Conservation (phyloP, 345 rosid genomes). For the Fremontodendron californicum region DNA sequence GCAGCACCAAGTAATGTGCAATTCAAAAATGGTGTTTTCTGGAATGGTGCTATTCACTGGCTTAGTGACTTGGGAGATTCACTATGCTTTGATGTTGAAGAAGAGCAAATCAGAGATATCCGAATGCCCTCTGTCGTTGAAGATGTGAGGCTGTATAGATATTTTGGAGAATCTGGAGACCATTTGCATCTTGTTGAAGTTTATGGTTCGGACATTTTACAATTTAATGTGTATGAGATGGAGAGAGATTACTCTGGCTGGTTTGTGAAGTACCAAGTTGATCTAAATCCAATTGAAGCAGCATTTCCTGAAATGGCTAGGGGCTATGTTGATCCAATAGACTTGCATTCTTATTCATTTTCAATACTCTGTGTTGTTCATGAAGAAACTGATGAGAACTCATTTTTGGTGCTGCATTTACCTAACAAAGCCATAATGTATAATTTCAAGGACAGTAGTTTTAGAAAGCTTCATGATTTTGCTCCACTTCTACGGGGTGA, state of each 20-base stretch:
- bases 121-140: slow-evolving; percentile 20
- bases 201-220: slow-evolving; percentile 11
- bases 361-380: slow-evolving; percentile 20
- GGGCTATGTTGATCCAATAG: background rate
- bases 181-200: slow-evolving; percentile 30
- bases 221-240: slow-evolving; percentile 33
- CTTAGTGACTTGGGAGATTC: slow-evolving; percentile 12
- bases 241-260: slow-evolving; percentile 29
- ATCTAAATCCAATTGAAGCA: slow-evolving; percentile 26
- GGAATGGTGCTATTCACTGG: slow-evolving; percentile 39
- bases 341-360: slow-evolving; percentile 11
- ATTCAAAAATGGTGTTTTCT: slow-evolving; percentile 19
- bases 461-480: slow-evolving; percentile 23
- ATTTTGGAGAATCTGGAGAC: slow-evolving; percentile 28
- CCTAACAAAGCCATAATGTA: slow-evolving; percentile 20
- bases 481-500: background rate
- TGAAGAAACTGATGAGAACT: slow-evolving; percentile 26
- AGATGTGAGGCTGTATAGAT: background rate
- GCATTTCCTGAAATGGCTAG: slow-evolving; percentile 36
- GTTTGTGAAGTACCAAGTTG: slow-evolving; percentile 32
- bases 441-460: slow-evolving; percentile 23
- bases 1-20: background rate
- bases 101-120: slow-evolving; percentile 25
- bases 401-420: slow-evolving; percentile 27
- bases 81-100: slow-evolving; percentile 24